These are phyloP conservation scores for Penicillium lividum DNA, from an alignment of 495 filamentous ascomycete genomes.

Conservation along the genomic window DNA sequence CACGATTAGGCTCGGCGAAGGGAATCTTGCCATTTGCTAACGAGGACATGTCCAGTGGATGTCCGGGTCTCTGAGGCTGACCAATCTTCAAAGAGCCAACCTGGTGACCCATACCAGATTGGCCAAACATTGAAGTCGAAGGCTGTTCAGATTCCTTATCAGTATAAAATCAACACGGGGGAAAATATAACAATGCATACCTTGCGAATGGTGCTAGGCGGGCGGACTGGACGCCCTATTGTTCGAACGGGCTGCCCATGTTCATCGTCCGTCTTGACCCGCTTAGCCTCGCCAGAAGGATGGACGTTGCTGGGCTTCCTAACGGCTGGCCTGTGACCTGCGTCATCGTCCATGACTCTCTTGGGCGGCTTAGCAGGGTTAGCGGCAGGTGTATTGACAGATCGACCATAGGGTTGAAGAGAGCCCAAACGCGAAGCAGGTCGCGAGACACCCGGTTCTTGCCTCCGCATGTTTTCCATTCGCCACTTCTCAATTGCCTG, in stretches of 20 bases:
- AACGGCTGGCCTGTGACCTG: conserved; percentile 45
- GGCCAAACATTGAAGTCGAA: conserved; percentile 62
- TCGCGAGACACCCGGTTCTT: conserved; percentile 51
- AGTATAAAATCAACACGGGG: background rate
- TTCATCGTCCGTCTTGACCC: conserved; percentile 61
- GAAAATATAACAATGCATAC: conserved; percentile 40
- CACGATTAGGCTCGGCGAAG: conserved; percentile 71
- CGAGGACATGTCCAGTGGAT: conserved; percentile 77
- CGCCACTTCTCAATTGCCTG: conserved; percentile 67
- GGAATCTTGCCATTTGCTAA: conserved; percentile 85
- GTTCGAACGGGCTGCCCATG: conserved; percentile 52
- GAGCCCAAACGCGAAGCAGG: conserved; percentile 58
- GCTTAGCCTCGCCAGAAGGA: conserved; percentile 54
- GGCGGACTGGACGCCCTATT: conserved; percentile 81
- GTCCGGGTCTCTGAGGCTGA: conserved; percentile 61
- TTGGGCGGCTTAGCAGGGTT: conserved; percentile 69
- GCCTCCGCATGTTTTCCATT: conserved; percentile 63
- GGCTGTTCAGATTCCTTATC: conserved; percentile 36
- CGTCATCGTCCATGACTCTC: conserved; percentile 55
- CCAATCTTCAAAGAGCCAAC: conserved; percentile 39
- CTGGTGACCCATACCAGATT: conserved; percentile 49
- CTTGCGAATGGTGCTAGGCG: conserved; percentile 71
- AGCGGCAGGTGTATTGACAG: conserved; percentile 51
- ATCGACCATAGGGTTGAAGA: conserved; percentile 48
- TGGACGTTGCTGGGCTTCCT: conserved; percentile 45